Conservation (phyloP, 352 stramenopile species). For the Globisporangium polare region DNA sequence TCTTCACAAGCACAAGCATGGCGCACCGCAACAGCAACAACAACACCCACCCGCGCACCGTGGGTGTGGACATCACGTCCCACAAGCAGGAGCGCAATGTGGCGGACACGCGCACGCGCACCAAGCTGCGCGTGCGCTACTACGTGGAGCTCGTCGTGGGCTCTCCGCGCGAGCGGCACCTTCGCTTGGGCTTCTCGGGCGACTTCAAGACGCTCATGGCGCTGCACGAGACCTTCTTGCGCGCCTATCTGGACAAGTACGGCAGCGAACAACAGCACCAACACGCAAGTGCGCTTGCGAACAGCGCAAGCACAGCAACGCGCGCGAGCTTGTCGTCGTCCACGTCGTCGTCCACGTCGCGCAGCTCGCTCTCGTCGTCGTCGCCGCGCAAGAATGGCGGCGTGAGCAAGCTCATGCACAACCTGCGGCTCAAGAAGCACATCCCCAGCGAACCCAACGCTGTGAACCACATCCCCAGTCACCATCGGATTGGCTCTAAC, state of each 20-base stretch:
- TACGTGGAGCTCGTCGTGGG: slow-evolving; percentile 70
- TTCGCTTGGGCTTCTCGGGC: slow-evolving; percentile 56
- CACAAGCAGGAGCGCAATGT: slow-evolving; percentile 63
- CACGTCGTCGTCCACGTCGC: slow-evolving; percentile 33
- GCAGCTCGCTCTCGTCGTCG: slow-evolving; percentile 35
- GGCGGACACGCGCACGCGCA: slow-evolving; percentile 39
- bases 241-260: slow-evolving; percentile 34
- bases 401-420: slow-evolving; percentile 22
- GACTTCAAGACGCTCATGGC: slow-evolving; percentile 55
- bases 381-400: slow-evolving; percentile 15
- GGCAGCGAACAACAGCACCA: slow-evolving; percentile 12
- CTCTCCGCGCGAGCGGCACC: slow-evolving; percentile 43
- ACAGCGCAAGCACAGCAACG: neutral
- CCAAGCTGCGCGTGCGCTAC: slow-evolving; percentile 54
- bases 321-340: slow-evolving; percentile 44
- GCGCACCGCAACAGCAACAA: slow-evolving; percentile 15
- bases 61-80: slow-evolving; percentile 57
- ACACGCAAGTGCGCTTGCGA: neutral
- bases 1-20: neutral
- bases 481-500: neutral
- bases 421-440: slow-evolving; percentile 27
- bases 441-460: slow-evolving; percentile 10
- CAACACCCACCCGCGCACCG: slow-evolving; percentile 6
- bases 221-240: slow-evolving; percentile 45
- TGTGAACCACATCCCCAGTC: slow-evolving; percentile 2